Evolutionary conservation across 805 yeast genomes (phyloP), one percentile per base, ranked within the genome.

Genomic region (Monosporozyma unispora): DNA sequence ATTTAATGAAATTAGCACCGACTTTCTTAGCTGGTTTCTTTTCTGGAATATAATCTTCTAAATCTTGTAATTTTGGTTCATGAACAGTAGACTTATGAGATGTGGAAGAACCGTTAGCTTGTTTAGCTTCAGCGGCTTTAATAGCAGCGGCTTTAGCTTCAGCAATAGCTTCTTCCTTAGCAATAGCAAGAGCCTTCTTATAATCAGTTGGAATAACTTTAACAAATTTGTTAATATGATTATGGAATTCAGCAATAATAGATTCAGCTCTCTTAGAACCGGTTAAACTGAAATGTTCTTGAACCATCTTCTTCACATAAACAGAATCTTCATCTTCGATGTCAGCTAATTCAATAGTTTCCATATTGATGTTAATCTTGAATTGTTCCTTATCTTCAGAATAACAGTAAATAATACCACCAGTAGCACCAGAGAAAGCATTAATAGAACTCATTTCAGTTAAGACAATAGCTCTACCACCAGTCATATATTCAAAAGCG

Each of bases 401-500:
- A 60, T 91, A 76, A 52, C 95, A 97, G 64, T 91, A 91, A 14
- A 96, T 95, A 68, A 93, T 91, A 80, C 99, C 99, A 71, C 99
- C 99, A 60, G 97, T 90, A 85, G 93, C 93, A 75, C 99, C 99
- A 50, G 99, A 96, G 52, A 82, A 71, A 3, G 76, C 76, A 53
- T 87, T 96, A 67, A 89, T 84, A 55, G 97, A 81, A 51, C 96
- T 97, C 60, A 96, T 87, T 52, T 81, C 72, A 44, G 97, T 96
- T 58, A 91, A 78, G 45, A 91, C 89, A 64, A 91, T 88, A 54
- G 93, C 96, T 61, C 98, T 81, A 67, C 99, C 99, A 68, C 99
- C 98, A 59, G 98, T 90, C 99, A 91, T 91, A 73, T 91, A 91
- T 72, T 91, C 99, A 73, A 97, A 91, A 47, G 99, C 99, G 68